Evolutionary conservation across 192 early-diverging fungal genomes (phyloP).

Genomic region (Podila epigama): DNA sequence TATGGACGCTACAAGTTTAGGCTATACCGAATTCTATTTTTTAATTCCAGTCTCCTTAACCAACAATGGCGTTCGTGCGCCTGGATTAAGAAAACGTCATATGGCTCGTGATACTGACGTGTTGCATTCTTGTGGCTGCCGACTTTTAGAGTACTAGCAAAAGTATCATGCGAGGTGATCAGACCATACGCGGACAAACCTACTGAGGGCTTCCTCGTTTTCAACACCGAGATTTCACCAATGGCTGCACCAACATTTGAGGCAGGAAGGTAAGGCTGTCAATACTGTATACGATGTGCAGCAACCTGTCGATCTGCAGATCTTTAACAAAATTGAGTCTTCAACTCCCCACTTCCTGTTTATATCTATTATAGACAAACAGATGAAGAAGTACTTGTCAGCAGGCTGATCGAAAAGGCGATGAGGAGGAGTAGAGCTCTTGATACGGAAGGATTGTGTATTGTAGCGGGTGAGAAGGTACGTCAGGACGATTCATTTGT

Average conservation of each 20-base stretch:
- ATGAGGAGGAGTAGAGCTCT: slow-evolving; percentile 84
- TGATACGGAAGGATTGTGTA: slow-evolving; percentile 97
- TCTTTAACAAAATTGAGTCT: neutral
- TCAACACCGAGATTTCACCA: slow-evolving; percentile 88
- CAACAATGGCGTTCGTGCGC: too few species aligned
- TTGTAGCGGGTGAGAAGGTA: slow-evolving; percentile 93
- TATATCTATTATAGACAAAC: slow-evolving; percentile 57
- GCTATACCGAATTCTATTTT: neutral
- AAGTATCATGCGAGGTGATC: slow-evolving; percentile 73
- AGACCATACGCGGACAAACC: slow-evolving; percentile 78
- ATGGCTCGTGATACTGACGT: neutral
- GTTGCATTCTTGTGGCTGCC: too few species aligned
- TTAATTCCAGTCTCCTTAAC: too few species aligned
- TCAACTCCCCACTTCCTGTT: neutral
- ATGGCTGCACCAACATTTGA: slow-evolving; percentile 86
- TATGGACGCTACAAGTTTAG: neutral
- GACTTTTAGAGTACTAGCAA: slow-evolving; percentile 73
- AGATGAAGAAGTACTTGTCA: slow-evolving; percentile 86
- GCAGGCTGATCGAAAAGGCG: slow-evolving; percentile 88
- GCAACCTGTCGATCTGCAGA: neutral
- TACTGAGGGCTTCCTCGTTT: slow-evolving; percentile 85
- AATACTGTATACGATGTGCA: neutral
- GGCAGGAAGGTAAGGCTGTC: slow-evolving; percentile 56
- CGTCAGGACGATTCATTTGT: too few species aligned
- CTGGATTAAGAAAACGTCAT: neutral